A percentile compares a stretch with the other conserved stretches of the same genome.
Evolutionary conservation across 1,284 basidiomycete species (phyloP).

Genomic region (Takashimella tepidaria): DNA sequence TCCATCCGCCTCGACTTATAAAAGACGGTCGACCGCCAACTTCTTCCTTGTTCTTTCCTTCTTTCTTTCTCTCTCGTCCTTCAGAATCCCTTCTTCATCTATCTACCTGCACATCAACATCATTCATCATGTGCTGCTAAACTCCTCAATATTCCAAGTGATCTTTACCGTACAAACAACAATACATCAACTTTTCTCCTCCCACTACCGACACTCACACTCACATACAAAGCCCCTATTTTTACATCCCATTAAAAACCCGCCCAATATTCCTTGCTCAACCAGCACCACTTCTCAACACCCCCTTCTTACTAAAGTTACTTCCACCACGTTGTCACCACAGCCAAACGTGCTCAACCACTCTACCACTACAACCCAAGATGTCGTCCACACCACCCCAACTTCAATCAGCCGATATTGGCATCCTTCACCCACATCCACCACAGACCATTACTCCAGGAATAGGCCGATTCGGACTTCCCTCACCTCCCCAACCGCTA

Average conservation of each 20-base stretch:
- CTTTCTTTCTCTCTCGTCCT: not conserved
- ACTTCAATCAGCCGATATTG: no score
- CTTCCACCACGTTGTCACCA: not conserved
- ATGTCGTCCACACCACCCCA: not conserved
- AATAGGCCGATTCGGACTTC: no score
- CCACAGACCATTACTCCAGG: no score
- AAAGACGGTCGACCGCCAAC: not conserved
- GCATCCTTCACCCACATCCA: no score
- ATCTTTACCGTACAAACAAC: not conserved
- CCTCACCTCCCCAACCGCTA: not conserved
- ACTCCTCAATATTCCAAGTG: not conserved
- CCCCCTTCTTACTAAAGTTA: not conserved
- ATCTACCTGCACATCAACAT: not conserved
- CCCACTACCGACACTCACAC: no score
- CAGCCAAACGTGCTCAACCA: not conserved
- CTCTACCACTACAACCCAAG: not conserved
- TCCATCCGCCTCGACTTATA: not conserved
- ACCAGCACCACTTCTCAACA: not conserved
- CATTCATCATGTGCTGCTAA: constrained; percentile 1
- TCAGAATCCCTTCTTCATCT: not conserved
- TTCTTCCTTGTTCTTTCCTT: not conserved
- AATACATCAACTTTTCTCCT: not conserved
- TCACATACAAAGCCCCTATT: no score
- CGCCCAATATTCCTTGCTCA: not conserved
- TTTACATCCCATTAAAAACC: not conserved